Percentiles rank a stretch among this genome's conserved stretches.
Conservation (phyloP, 768 basidiomycete species). For the Suillus variegatus region DNA sequence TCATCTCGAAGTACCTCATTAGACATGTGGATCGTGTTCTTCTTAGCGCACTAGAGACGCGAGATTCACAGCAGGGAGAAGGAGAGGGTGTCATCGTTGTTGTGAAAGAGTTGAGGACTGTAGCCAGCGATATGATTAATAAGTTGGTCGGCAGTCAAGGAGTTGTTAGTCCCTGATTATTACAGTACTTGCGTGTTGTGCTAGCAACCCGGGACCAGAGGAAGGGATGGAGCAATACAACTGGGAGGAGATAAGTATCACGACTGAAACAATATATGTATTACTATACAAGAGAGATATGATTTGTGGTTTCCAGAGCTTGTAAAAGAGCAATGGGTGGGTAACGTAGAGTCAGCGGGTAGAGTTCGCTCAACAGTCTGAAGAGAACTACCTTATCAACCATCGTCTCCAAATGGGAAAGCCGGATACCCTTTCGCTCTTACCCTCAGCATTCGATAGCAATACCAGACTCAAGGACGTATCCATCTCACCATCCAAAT, state of each 20-base stretch:
- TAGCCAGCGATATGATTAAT: neutral
- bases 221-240: neutral
- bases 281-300: constrained; percentile 49
- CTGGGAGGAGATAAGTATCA: neutral
- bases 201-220: neutral
- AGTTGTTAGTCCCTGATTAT: neutral
- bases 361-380: too few relatives aligned
- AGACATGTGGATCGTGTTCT: neutral
- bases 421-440: too few relatives aligned
- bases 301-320: constrained; percentile 57
- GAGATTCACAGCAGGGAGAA: neutral
- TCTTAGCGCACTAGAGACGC: neutral
- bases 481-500: too few relatives aligned
- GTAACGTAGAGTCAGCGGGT: constrained; percentile 21
- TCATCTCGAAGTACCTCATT: neutral
- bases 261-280: neutral
- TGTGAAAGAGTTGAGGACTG: neutral
- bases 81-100: neutral
- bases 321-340: constrained; percentile 56
- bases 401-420: too few relatives aligned
- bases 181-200: neutral
- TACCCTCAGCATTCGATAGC: too few relatives aligned
- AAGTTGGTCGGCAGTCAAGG: neutral
- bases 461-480: too few relatives aligned
- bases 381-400: too few relatives aligned